Conservation (phyloP, 148 eudicot species). For the Pouteria glomerata region DNA sequence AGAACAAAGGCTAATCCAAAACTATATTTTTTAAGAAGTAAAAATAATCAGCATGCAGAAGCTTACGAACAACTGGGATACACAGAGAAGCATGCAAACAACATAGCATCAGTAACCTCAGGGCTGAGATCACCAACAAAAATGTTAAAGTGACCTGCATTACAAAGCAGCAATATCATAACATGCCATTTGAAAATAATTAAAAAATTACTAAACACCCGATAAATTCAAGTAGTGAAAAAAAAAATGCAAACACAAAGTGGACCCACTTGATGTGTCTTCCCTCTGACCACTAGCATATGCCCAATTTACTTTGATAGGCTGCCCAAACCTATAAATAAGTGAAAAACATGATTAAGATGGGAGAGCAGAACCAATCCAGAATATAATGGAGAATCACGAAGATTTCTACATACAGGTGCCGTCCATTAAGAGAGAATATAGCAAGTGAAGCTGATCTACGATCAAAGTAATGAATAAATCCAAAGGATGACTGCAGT, state of each 20-base stretch:
- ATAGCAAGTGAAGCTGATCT: slow-evolving; percentile 89
- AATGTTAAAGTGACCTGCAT: slow-evolving; percentile 77
- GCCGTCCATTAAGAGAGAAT: slow-evolving; percentile 85
- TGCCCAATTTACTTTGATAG: slow-evolving; percentile 98
- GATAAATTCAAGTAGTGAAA: too few species aligned
- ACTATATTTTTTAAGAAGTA: background rate
- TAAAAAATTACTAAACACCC: too few species aligned
- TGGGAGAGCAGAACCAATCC: background rate
- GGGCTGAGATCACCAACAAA: slow-evolving; percentile 99
- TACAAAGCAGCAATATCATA: slow-evolving; percentile 1
- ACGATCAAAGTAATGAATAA: slow-evolving; percentile 90
- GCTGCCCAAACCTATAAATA: slow-evolving; percentile 90
- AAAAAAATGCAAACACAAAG: slow-evolving; percentile 4
- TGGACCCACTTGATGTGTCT: slow-evolving; percentile 80
- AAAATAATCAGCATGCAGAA: slow-evolving; percentile 12
- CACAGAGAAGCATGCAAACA: slow-evolving; percentile 87
- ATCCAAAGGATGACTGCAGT: slow-evolving; percentile 96
- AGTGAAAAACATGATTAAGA: slow-evolving; percentile 10
- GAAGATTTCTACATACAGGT: slow-evolving; percentile 56
- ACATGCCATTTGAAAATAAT: background rate
- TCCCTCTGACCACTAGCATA: slow-evolving; percentile 95
- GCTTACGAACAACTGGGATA: slow-evolving; percentile 96
- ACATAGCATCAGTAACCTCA: slow-evolving; percentile 95
- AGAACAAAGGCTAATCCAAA: background rate
- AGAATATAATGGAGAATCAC: slow-evolving; percentile 7